phyloP scores from a whole-genome alignment of 192 early-diverging fungal species.

The Mortierella hygrophila region DNA sequence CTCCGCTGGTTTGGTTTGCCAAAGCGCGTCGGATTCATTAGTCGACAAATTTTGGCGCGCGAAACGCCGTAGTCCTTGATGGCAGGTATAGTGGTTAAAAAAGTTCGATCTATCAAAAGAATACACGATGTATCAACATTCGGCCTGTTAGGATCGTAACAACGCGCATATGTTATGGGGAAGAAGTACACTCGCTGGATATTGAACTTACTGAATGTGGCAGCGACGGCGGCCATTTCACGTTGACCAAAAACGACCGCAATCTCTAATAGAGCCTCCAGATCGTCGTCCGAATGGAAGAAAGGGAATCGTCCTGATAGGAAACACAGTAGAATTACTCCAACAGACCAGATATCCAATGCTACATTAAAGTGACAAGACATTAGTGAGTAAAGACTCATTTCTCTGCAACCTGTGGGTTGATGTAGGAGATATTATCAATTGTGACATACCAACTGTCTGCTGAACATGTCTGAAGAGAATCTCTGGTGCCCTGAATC shows the following conservation, averaged over 20 bases:
- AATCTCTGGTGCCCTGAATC: slow-evolving; percentile 95
- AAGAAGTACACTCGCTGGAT: no score
- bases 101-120: slow-evolving; percentile 61
- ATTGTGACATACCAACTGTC: slow-evolving; percentile 70
- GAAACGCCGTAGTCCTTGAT: slow-evolving; percentile 41
- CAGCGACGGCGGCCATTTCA: slow-evolving; percentile 80
- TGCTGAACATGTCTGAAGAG: slow-evolving; percentile 85
- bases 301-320: slow-evolving; percentile 90
- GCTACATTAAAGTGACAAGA: slow-evolving; percentile 55
- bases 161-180: no score
- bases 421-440: background rate
- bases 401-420: background rate
- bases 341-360: slow-evolving; percentile 94
- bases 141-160: background rate
- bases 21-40: slow-evolving; percentile 55
- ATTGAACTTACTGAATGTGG: slow-evolving; percentile 65
- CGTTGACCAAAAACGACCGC: slow-evolving; percentile 81
- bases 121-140: background rate
- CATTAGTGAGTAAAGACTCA: background rate
- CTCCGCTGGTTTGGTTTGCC: slow-evolving; percentile 21
- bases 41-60: slow-evolving; percentile 55
- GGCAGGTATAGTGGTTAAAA: slow-evolving; percentile 65
- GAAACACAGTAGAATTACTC: slow-evolving; percentile 87
- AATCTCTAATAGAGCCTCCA: slow-evolving; percentile 88
- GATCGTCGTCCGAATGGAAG: slow-evolving; percentile 89